Percentiles rank a stretch among this genome's conserved stretches.
Evolutionary conservation across 192 early-diverging fungal genomes (phyloP).

Genomic region (Coemansia sp.): DNA sequence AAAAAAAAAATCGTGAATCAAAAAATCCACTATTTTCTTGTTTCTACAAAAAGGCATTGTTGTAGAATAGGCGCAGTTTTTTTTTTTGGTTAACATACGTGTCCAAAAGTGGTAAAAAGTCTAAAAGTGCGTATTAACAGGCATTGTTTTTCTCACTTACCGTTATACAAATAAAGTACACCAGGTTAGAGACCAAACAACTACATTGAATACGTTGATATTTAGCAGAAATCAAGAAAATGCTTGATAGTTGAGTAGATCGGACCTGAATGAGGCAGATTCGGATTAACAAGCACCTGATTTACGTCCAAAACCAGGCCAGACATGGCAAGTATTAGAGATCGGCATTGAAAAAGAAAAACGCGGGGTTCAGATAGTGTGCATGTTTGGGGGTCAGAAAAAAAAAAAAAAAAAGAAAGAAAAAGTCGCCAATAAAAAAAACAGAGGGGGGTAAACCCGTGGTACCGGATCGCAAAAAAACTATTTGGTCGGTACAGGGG

Average conservation of each 20-base stretch:
- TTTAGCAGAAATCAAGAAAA: neutral
- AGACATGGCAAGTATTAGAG: neutral
- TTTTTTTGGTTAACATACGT: neutral
- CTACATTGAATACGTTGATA: neutral
- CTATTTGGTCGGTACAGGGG: conserved; percentile 4
- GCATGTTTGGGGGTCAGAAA: neutral
- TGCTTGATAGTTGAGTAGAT: neutral
- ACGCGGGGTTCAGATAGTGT: conserved; percentile 7
- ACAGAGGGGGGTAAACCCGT: neutral
- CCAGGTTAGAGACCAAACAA: neutral
- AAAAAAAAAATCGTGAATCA: neutral
- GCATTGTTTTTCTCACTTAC: neutral
- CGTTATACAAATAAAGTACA: neutral
- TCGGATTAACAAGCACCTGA: neutral
- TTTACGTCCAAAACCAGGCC: neutral
- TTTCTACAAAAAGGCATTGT: neutral
- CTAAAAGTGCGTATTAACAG: neutral
- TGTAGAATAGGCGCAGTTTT: neutral
- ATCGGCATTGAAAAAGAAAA: neutral
- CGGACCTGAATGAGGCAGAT: neutral
- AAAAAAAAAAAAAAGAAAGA: neutral
- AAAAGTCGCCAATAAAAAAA: neutral
- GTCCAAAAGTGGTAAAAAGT: neutral
- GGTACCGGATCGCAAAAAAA: conserved; percentile 1
- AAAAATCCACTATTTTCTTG: neutral